Evolutionary conservation across 1,284 basidiomycete genomes (phyloP).

Genomic region (Cryptococcus sp.): DNA sequence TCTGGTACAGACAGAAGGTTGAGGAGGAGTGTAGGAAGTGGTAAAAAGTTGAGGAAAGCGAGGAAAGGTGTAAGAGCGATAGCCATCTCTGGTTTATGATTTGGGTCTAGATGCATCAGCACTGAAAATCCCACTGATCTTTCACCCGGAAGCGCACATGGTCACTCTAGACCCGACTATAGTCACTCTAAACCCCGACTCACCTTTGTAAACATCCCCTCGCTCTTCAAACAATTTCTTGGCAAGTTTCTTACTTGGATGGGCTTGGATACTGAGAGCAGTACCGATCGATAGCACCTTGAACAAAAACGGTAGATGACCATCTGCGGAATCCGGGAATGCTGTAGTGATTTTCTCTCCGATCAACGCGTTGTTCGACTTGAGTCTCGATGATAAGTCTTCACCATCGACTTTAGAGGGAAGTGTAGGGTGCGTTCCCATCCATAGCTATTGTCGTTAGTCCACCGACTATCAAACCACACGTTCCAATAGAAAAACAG

Average conservation of each 20-base stretch:
- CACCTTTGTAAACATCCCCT: constrained; percentile 87
- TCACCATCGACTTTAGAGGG: constrained; percentile 64
- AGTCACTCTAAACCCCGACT: constrained; percentile 12
- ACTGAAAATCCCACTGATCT: neutral
- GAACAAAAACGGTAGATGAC: constrained; percentile 86
- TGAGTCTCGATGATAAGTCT: constrained; percentile 61
- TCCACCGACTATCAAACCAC: too few relatives aligned
- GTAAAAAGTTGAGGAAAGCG: constrained; percentile 57
- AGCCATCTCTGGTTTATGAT: constrained; percentile 83
- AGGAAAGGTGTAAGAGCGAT: constrained; percentile 87
- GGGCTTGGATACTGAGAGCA: constrained; percentile 93
- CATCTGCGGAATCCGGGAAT: constrained; percentile 57
- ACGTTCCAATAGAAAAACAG: too few relatives aligned
- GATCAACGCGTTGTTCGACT: constrained; percentile 59
- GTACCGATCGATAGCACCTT: constrained; percentile 91
- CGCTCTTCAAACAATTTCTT: constrained; percentile 66
- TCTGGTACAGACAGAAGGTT: constrained; percentile 68
- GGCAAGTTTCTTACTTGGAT: constrained; percentile 89
- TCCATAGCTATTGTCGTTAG: constrained; percentile 69
- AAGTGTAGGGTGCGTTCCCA: constrained; percentile 91
- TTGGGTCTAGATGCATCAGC: constrained; percentile 20
- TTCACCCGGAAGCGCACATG: too few relatives aligned
- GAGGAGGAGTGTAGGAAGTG: constrained; percentile 62
- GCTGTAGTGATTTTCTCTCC: constrained; percentile 61
- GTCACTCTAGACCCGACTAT: too few relatives aligned